Evolutionary conservation across 306 rosid genomes (phyloP).

Genomic region (Trifolium pratense): DNA sequence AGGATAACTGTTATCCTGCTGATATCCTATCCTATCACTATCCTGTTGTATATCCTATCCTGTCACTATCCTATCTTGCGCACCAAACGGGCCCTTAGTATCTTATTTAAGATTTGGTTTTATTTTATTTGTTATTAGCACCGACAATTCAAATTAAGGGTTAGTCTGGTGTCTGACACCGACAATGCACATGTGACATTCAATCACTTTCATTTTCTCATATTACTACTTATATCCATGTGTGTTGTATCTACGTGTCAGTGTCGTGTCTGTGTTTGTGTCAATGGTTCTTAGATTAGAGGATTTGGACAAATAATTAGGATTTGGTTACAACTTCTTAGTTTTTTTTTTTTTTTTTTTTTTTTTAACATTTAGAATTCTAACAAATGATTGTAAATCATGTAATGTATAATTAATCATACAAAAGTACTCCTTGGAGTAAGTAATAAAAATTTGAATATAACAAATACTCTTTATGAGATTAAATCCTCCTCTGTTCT

Average conservation of each 20-base stretch:
- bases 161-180: not conserved
- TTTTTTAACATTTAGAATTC: not conserved
- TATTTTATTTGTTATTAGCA: not conserved
- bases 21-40: too few relatives aligned
- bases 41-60: too few relatives aligned
- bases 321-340: not conserved
- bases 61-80: too few relatives aligned
- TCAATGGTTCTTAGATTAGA: not conserved
- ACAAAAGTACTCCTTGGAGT: too few relatives aligned
- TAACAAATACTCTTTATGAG: too few relatives aligned
- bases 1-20: too few relatives aligned
- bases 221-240: not conserved
- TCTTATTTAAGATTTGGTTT: not conserved
- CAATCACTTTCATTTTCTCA: not conserved
- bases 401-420: not conserved
- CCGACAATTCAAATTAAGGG: not conserved
- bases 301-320: constrained; percentile 1
- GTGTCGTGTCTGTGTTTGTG: not conserved
- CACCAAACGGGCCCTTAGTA: too few relatives aligned
- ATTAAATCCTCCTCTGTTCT: too few relatives aligned
- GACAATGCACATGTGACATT: not conserved
- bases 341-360: not conserved
- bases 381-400: not conserved
- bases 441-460: too few relatives aligned
- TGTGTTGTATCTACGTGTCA: not conserved